These are phyloP conservation scores for Adansonia digitata DNA, from an alignment of 345 rosid genomes.

Conservation along the genomic window DNA sequence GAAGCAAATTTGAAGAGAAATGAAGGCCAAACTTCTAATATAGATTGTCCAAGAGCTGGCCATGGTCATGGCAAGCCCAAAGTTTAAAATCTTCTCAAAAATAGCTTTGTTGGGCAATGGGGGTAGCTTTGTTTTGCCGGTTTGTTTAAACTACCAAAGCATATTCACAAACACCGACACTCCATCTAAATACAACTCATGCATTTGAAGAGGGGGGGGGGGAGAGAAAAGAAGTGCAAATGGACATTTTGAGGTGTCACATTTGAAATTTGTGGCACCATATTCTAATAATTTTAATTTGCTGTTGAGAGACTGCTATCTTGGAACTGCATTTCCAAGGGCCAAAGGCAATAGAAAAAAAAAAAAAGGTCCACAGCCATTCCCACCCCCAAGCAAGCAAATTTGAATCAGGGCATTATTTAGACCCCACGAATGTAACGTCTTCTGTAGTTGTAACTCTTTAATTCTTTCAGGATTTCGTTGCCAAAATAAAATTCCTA, in stretches of 20 bases:
- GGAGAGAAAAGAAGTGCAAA: background rate
- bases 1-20: background rate
- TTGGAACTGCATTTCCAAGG: conserved; percentile 9
- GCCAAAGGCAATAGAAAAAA: background rate
- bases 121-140: background rate
- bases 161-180: background rate
- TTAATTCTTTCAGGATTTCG: background rate
- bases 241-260: conserved; percentile 5
- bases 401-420: background rate
- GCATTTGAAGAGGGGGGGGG: no score
- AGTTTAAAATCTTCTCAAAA: background rate
- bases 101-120: background rate
- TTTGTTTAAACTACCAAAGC: background rate
- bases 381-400: background rate
- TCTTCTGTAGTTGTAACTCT: background rate
- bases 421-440: conserved; percentile 1
- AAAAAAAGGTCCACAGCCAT: conserved; percentile 11
- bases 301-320: background rate
- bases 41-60: background rate
- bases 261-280: background rate
- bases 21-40: background rate
- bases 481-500: background rate
- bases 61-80: conserved; percentile 11
- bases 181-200: conserved; percentile 1
- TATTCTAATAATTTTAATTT: background rate